Percentiles rank a stretch among this genome's conserved stretches.
Evolutionary conservation across 352 stramenopile species (phyloP).

Genomic region (Phytophthora pistaciae): DNA sequence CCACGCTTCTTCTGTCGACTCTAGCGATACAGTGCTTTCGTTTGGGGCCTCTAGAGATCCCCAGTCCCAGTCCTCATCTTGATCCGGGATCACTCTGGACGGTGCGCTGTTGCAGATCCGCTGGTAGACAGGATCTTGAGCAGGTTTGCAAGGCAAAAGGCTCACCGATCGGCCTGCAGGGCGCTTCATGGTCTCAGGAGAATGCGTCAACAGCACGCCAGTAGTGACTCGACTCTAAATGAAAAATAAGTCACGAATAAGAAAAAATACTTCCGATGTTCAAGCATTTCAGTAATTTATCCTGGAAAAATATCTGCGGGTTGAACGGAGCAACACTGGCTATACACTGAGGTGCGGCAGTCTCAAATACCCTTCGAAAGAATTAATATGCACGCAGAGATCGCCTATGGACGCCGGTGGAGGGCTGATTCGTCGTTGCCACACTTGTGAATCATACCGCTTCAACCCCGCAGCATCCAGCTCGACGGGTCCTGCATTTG

Average conservation of each 20-base stretch:
- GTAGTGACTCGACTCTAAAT: neutral
- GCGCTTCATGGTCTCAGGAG: neutral
- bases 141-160: neutral
- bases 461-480: conserved; percentile 44
- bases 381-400: conserved; percentile 72
- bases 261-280: neutral
- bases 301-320: too few relatives aligned
- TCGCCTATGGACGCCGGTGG: conserved; percentile 59
- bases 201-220: too few relatives aligned
- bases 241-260: neutral
- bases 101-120: neutral
- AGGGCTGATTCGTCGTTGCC: conserved; percentile 66
- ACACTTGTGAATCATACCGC: conserved; percentile 73
- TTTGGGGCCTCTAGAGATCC: neutral
- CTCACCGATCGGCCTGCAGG: neutral
- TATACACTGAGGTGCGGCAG: conserved; percentile 64
- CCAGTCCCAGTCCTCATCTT: neutral
- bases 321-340: neutral
- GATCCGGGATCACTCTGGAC: neutral
- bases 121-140: neutral
- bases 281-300: neutral
- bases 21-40: neutral
- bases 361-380: conserved; percentile 63
- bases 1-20: neutral
- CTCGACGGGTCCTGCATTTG: neutral